A percentile compares a stretch with the other conserved stretches of the same genome.
phyloP scores from a whole-genome alignment of 257 asterid genomes.

The Solanum verrucosum region DNA sequence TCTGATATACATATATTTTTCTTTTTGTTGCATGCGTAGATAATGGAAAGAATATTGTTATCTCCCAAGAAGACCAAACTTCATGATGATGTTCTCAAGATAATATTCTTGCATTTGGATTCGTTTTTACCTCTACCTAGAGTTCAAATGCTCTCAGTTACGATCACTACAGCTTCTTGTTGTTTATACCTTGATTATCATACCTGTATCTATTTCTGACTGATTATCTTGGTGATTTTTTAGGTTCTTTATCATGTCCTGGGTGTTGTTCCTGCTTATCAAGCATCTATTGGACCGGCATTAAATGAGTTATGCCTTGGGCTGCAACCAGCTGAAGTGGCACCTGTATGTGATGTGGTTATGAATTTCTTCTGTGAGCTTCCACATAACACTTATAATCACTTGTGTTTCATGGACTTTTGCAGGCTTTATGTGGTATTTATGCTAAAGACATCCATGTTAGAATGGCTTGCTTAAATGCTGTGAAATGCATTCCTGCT shows the following conservation, averaged over 20 bases:
- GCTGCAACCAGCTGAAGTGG: slow-evolving; percentile 84
- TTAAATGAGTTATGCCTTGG: slow-evolving; percentile 96
- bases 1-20: background rate
- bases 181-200: background rate
- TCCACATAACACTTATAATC: background rate
- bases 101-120: slow-evolving; percentile 89
- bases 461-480: slow-evolving; percentile 88
- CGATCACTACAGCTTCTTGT: slow-evolving; percentile 5
- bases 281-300: slow-evolving; percentile 70
- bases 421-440: slow-evolving; percentile 79
- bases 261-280: slow-evolving; percentile 91
- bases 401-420: slow-evolving; percentile 8
- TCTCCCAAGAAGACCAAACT: slow-evolving; percentile 86
- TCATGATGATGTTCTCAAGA: slow-evolving; percentile 82
- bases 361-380: slow-evolving; percentile 4
- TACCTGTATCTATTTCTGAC: background rate
- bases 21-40: slow-evolving; percentile 28
- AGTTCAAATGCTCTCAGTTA: slow-evolving; percentile 90
- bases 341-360: slow-evolving; percentile 53
- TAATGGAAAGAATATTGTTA: slow-evolving; percentile 74
- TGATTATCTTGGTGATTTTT: slow-evolving; percentile 2
- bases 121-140: slow-evolving; percentile 90
- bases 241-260: slow-evolving; percentile 94
- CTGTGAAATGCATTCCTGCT: slow-evolving; percentile 94
- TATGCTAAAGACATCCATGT: slow-evolving; percentile 93